Base-by-base conservation (phyloP, 1,139 yeast genomes). In the Sugiyamaella castrensis region DNA sequence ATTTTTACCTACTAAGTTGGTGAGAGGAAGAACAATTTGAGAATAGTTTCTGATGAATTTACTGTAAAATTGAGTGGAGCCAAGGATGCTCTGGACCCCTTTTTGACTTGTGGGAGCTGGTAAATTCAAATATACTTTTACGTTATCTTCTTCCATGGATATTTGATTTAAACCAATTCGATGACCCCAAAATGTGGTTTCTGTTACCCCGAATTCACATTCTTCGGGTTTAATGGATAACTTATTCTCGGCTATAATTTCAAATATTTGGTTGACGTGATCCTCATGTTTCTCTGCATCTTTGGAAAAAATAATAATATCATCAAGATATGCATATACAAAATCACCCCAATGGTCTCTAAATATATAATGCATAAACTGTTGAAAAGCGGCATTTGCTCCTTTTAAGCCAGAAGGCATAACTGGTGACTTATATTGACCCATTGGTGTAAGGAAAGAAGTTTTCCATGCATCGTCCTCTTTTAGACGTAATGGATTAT, bases 321-420 rank as follows among this genome's bases (percentile, higher is more conserved):
- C 38, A 12, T 40, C 44, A 8, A 40, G 19, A 40, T 40, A 32
- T 16, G 34, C 44, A 33, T 15, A 40, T 24, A 30, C 26, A 19
- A 8, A 32, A 12, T 8, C 24, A 29, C 36, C 36, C 9, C 19
- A 11, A 13, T 26, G 19, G 13, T 30, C 37, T 1, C 19, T 16
- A 4, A 40, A 16, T 9, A 40, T 11, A 32, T 8, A n/a, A 24
- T 40, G 19, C 13, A 40, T 31, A 13, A 12, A 40, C 9, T 8
- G 12, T 35, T 46, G 50, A 28, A 41, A 28, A 8, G 32, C 24
- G 16, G 37, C 31, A 34, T 42, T 47, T 1, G 59, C 58, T 28
- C 51, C 51, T 4, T 46, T 44, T 26, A 55, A 34, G 3, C 58
- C 59, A 46, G 32, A 40, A 27, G 48, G 48, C 46, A 45, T 40